Base-by-base conservation (phyloP, 352 stramenopile genomes). In the Phytophthora macrochlamydospora region DNA sequence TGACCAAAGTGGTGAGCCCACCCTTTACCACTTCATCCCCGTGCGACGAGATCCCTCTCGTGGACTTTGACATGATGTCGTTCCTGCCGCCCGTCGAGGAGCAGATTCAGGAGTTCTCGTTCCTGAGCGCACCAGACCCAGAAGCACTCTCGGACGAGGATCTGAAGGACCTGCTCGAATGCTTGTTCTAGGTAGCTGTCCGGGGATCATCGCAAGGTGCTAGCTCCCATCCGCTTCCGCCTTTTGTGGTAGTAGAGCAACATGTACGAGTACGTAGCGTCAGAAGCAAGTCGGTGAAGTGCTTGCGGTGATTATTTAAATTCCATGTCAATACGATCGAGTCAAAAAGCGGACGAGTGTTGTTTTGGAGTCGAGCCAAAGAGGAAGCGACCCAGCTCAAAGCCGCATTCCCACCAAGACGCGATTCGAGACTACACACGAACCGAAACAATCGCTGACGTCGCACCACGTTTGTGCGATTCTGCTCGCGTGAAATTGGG, bases 121-220 rank as follows among this genome's bases (percentile, higher is more conserved):
- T 78, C 46, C 61, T 79, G 13, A 56, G 46, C 37, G 35, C 57
- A 18, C 65, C 68, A 1, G 53, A 67, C 51, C 53, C 54, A 14
- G 56, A 59, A 18, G 59, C 35, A 3, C 57, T 82, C 33, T 79
- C 71, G 24, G 74, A 82, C 24, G 56, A 79, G 55, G 74, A 82
- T 55, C 54, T 82, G 24, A 73, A 79, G 52, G 62, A 82, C 52
- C 60, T 82, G 38, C 66, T 82, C 2, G 74, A 82, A 58, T 82
- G 74, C 59, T 62, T 82, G 42, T 82, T 82, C 56, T 82, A 65
- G 61, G 53, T 51, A 37, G 32, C 32, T 35, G 5, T 18, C 28
- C 2, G 28, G 4, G 40, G 24, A 38, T 31, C 33, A 33, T 43
- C 24, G 11, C 35, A 3, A 7, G 43, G 43, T 49, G 43, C 43